phyloP scores from a whole-genome alignment of 257 asterid species.

The Scutellaria baicalensis region DNA sequence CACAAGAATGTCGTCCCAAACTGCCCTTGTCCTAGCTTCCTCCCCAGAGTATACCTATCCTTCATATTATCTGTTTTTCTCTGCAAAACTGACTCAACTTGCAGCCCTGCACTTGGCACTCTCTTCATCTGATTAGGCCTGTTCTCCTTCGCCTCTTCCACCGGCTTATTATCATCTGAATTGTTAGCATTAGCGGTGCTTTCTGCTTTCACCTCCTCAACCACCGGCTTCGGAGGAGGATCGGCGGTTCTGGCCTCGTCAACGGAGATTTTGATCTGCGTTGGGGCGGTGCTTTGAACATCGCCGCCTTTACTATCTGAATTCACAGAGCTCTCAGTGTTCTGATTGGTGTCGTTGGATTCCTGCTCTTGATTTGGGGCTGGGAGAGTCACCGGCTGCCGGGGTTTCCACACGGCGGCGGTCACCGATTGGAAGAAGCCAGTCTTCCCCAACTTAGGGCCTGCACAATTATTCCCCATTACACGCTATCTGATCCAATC shows the following conservation, averaged over 20 bases:
- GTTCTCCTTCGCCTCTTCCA: slow-evolving; percentile 17
- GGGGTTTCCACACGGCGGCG: slow-evolving; percentile 35
- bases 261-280: slow-evolving; percentile 27
- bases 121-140: slow-evolving; percentile 48
- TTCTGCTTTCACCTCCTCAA: slow-evolving; percentile 8
- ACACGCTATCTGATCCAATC: slow-evolving; percentile 17
- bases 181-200: background rate
- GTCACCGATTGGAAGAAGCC: slow-evolving; percentile 76
- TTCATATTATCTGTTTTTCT: slow-evolving; percentile 64
- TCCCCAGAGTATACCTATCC: slow-evolving; percentile 59
- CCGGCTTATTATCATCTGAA: slow-evolving; percentile 11
- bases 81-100: slow-evolving; percentile 63
- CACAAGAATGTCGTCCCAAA: slow-evolving; percentile 76
- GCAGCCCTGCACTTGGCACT: slow-evolving; percentile 61
- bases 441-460: slow-evolving; percentile 63
- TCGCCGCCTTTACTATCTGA: slow-evolving; percentile 24
- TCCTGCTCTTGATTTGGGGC: slow-evolving; percentile 33
- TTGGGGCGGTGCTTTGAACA: slow-evolving; percentile 38
- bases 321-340: slow-evolving; percentile 19
- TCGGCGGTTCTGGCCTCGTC: slow-evolving; percentile 19
- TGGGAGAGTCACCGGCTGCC: slow-evolving; percentile 39
- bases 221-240: slow-evolving; percentile 14
- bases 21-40: slow-evolving; percentile 80
- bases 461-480: slow-evolving; percentile 73
- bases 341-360: background rate